Evolutionary conservation across 108 stramenopile genomes (phyloP).

Genomic region (Skeletonema potamos): DNA sequence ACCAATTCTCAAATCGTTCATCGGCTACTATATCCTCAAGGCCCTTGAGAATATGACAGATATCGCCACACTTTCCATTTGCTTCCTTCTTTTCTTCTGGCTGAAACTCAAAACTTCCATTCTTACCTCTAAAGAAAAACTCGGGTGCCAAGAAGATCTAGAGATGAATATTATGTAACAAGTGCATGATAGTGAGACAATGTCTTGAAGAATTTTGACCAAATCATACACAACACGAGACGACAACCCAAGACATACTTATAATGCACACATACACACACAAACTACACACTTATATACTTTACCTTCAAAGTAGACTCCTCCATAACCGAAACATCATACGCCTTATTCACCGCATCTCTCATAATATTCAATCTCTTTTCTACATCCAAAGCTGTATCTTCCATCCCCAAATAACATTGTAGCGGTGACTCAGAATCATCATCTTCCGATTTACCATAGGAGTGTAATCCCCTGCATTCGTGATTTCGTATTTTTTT

Average conservation of each 20-base stretch:
- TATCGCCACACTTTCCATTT: conserved; percentile 43
- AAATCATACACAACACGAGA: too few relatives aligned
- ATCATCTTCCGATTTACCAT: conserved; percentile 43
- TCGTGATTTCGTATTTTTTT: conserved; percentile 40
- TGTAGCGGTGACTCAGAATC: conserved; percentile 15
- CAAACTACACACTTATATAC: too few relatives aligned
- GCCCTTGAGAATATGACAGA: conserved; percentile 62
- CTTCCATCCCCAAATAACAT: conserved; percentile 68
- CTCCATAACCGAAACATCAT: conserved; percentile 44
- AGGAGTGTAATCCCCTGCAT: conserved; percentile 47
- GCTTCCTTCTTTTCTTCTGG: conserved; percentile 35
- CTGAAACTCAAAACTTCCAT: conserved; percentile 62
- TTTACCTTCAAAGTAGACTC: conserved; percentile 38
- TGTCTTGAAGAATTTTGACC: too few relatives aligned
- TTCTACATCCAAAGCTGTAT: conserved; percentile 47
- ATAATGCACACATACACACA: too few relatives aligned
- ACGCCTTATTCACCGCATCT: conserved; percentile 65
- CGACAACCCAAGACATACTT: too few relatives aligned
- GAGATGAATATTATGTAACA: too few relatives aligned
- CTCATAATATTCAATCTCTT: conserved; percentile 58
- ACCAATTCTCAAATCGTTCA: conserved; percentile 64
- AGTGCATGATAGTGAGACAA: too few relatives aligned
- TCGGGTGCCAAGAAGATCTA: conserved; percentile 78
- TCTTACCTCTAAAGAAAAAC: conserved; percentile 62
- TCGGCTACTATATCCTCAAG: conserved; percentile 59